Evolutionary conservation across 1,139 yeast genomes (phyloP).

Genomic region (Candida glucosophila): DNA sequence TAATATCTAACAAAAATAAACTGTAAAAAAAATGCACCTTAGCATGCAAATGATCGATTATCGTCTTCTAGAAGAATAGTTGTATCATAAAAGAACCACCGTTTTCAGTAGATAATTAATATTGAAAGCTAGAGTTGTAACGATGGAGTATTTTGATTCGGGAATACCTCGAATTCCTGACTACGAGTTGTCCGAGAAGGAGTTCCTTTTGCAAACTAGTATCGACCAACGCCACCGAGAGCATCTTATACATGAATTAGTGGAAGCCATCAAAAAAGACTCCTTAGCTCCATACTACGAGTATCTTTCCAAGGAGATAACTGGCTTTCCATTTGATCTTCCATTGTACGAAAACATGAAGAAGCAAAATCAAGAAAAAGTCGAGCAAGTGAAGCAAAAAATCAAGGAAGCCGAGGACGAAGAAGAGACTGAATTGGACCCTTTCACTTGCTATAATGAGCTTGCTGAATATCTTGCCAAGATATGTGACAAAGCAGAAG

Average conservation of each 20-base stretch:
- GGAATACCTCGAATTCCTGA: conserved; percentile 67
- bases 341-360: conserved; percentile 40
- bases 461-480: conserved; percentile 84
- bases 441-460: conserved; percentile 65
- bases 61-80: too few relatives aligned
- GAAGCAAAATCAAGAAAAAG: conserved; percentile 44
- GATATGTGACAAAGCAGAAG: conserved; percentile 74
- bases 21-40: too few relatives aligned
- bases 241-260: conserved; percentile 37
- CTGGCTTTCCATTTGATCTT: conserved; percentile 51
- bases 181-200: conserved; percentile 67
- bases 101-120: too few relatives aligned
- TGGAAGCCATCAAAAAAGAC: conserved; percentile 46
- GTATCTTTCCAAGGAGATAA: conserved; percentile 48
- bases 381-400: conserved; percentile 48
- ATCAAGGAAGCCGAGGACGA: conserved; percentile 74
- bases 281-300: conserved; percentile 82
- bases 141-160: conserved; percentile 28
- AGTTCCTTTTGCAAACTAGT: conserved; percentile 49
- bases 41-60: too few relatives aligned
- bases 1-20: too few relatives aligned
- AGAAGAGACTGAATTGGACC: conserved; percentile 86
- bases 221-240: conserved; percentile 24
- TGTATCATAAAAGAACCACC: too few relatives aligned
- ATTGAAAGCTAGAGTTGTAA: too few relatives aligned